A percentile compares a stretch with the other conserved stretches of the same genome.
phyloP scores from a whole-genome alignment of 2,329 filamentous ascomycete genomes.

The Colletotrichum neosansevieriae region DNA sequence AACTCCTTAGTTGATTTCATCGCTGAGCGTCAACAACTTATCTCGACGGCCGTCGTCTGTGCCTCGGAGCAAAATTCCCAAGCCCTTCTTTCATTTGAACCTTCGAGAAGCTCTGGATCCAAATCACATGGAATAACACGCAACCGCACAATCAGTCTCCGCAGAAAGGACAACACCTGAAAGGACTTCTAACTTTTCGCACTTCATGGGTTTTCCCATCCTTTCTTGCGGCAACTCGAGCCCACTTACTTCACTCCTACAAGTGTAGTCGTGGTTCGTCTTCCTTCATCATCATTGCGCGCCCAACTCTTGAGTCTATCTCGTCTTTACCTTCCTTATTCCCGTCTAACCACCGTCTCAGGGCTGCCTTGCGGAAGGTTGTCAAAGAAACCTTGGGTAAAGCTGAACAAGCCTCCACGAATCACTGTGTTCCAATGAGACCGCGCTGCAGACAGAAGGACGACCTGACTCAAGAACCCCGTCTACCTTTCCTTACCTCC shows the following conservation, averaged over 20 bases:
- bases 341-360: too few species aligned
- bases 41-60: constrained; percentile 1
- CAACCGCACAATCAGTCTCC: background rate
- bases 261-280: too few species aligned
- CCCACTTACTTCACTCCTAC: too few species aligned
- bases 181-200: too few species aligned
- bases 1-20: background rate
- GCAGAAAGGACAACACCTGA: too few species aligned
- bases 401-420: background rate
- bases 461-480: constrained; percentile 14
- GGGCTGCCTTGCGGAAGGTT: too few species aligned
- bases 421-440: background rate
- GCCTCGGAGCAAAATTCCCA: background rate
- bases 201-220: too few species aligned
- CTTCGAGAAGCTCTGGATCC: background rate
- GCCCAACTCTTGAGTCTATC: too few species aligned
- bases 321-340: too few species aligned
- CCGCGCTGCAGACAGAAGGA: background rate
- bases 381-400: too few species aligned
- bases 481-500: background rate
- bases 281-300: too few species aligned
- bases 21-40: background rate
- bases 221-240: too few species aligned
- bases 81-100: background rate
- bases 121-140: background rate